Evolutionary conservation across 352 stramenopile genomes (phyloP), one percentile per base, ranked within the genome.

Genomic region (Globisporangium paroecandrum): DNA sequence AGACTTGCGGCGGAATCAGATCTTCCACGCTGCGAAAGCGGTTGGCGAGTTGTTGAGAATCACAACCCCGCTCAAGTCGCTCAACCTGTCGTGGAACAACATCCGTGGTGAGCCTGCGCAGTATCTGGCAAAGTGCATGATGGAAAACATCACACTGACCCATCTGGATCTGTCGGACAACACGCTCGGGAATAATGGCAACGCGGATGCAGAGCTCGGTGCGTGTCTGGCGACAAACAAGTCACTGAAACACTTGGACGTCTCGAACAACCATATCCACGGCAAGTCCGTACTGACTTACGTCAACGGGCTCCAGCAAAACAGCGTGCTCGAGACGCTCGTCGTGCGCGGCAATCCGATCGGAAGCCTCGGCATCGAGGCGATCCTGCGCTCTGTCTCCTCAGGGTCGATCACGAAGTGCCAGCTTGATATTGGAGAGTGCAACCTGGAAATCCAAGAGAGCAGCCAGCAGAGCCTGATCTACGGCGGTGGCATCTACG

Each of bases 81-180:
- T 94, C 13, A 87, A 94, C 27, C 53, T 94, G 13, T 85, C 81
- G 4, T 92, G 83, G 86, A 92, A 92, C 63, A 87, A 90, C 36
- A 89, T 94, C 43, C 81, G 83, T 12, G 78, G 82, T 6, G 77
- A 89, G 53, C 81, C 86, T 51, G 86, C 83, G 27, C 76, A 84
- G 55, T 76, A 87, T 59, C 62, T 94, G 9, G 83, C 79, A 0
- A 73, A 75, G 57, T 87, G 80, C 34, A 91, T 94, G 79, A 81
- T 88, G 72, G 79, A 90, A 29, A 94, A 94, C 27, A 58, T 83
- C 47, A 87, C 82, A 36, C 76, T 94, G 9, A 82, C 73, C 22
- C 77, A 81, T 47, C 68, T 94, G 25, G 71, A 89, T 58, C 49
- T 94, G n/a, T 85, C 83, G 0, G 81, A 92, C 65, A 92, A 92